Evolutionary conservation across 768 basidiomycete genomes (phyloP).

Genomic region (Suillus subalutaceus): DNA sequence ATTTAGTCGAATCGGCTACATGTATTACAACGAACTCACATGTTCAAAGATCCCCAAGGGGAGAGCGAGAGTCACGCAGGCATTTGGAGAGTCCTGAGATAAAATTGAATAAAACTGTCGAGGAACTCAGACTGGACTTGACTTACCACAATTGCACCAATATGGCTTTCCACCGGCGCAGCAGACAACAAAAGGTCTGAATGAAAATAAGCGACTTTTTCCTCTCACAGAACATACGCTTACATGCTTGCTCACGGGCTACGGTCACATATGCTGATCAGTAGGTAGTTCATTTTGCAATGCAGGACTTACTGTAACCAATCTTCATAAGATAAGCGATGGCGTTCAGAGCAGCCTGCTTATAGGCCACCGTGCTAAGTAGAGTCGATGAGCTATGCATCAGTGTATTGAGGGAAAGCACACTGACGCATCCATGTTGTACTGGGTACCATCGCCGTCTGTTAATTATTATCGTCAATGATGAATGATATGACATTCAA

Average conservation of each 20-base stretch:
- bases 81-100: slow-evolving; percentile 71
- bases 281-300: slow-evolving; percentile 2
- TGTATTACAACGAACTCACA: slow-evolving; percentile 38
- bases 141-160: slow-evolving; percentile 70
- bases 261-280: not conserved
- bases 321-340: slow-evolving; percentile 72
- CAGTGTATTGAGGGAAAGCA: not conserved
- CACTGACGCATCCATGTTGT: slow-evolving; percentile 74
- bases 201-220: not conserved
- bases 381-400: not conserved
- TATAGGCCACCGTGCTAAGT: slow-evolving; percentile 72
- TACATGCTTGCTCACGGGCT: slow-evolving; percentile 81
- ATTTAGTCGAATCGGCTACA: not conserved
- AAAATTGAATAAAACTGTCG: not conserved
- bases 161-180: slow-evolving; percentile 70
- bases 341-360: slow-evolving; percentile 77
- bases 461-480: slow-evolving; percentile 1
- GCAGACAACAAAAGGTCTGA: slow-evolving; percentile 68
- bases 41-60: slow-evolving; percentile 80
- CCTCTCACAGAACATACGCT: slow-evolving; percentile 13
- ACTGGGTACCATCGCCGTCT: slow-evolving; percentile 77
- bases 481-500: slow-evolving; percentile 4
- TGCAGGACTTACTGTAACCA: slow-evolving; percentile 62
- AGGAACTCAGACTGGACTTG: not conserved
- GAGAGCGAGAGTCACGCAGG: slow-evolving; percentile 73